A percentile compares a stretch with the other conserved stretches of the same genome.
phyloP scores from a whole-genome alignment of 2,329 filamentous ascomycete genomes.

The Diaporthe longicolla region DNA sequence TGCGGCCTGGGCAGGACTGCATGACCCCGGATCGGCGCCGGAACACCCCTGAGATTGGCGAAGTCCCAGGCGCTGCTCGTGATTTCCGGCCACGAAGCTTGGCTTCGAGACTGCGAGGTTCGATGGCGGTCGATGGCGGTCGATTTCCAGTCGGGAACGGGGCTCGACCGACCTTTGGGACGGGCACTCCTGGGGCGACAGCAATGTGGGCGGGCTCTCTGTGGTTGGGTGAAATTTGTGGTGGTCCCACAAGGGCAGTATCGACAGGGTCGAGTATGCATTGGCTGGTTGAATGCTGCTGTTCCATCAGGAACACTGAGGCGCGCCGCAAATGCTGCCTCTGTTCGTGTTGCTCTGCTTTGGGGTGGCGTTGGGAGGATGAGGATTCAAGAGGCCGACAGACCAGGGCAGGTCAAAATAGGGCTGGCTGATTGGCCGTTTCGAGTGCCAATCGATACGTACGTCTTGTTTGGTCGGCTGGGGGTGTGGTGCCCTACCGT shows the following conservation, averaged over 20 bases:
- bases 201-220: background rate
- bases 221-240: background rate
- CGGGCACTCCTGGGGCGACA: background rate
- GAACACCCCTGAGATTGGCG: slow-evolving; percentile 24
- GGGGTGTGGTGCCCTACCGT: background rate
- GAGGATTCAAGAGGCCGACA: background rate
- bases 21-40: slow-evolving; percentile 14
- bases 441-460: background rate
- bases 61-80: slow-evolving; percentile 18
- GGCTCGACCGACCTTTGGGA: background rate
- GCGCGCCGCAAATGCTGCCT: background rate
- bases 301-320: background rate
- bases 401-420: background rate
- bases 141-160: background rate
- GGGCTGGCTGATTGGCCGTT: slow-evolving; percentile 17
- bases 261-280: background rate
- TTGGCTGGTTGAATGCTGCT: background rate
- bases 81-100: slow-evolving; percentile 27
- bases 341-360: background rate
- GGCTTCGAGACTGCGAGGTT: slow-evolving; percentile 9
- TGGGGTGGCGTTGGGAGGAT: background rate
- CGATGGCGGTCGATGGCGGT: slow-evolving; percentile 34
- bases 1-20: no score
- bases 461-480: slow-evolving; percentile 10
- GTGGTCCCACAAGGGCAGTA: background rate